phyloP scores from a whole-genome alignment of 1,284 basidiomycete species.

The Ustilago xerochloae region DNA sequence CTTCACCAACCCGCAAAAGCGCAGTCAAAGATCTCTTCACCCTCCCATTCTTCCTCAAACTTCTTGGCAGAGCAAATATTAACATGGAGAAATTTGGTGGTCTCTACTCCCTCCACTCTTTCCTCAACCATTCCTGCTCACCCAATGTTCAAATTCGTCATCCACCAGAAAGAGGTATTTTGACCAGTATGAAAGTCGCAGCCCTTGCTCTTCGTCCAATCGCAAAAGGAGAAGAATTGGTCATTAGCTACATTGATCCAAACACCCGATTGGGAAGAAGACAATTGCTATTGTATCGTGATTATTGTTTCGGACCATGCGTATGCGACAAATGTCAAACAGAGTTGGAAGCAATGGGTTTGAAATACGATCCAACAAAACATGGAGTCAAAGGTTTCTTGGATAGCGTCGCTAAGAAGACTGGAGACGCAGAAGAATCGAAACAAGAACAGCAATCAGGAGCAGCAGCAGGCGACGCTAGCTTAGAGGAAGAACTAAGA shows the following conservation, averaged over 20 bases:
- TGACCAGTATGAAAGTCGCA: slow-evolving; percentile 76
- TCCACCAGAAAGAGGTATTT: slow-evolving; percentile 73
- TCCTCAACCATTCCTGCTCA: slow-evolving; percentile 83
- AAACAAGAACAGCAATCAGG: neutral
- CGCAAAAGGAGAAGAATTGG: slow-evolving; percentile 77
- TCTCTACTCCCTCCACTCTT: slow-evolving; percentile 84
- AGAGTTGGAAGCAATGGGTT: slow-evolving; percentile 71
- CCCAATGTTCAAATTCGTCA: slow-evolving; percentile 82
- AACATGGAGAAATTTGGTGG: slow-evolving; percentile 89
- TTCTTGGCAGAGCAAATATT: slow-evolving; percentile 83
- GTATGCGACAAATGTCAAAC: slow-evolving; percentile 73
- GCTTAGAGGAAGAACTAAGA: slow-evolving; percentile 57
- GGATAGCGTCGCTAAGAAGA: slow-evolving; percentile 23
- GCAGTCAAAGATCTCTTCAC: slow-evolving; percentile 76
- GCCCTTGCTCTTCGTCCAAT: slow-evolving; percentile 78
- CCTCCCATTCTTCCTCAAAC: slow-evolving; percentile 78
- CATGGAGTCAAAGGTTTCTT: slow-evolving; percentile 28
- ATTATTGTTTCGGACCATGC: slow-evolving; percentile 69
- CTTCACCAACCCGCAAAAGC: slow-evolving; percentile 70
- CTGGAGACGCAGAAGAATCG: neutral
- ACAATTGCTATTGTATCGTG: slow-evolving; percentile 72
- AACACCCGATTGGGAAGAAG: slow-evolving; percentile 73
- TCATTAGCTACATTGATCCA: slow-evolving; percentile 81
- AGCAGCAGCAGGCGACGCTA: neutral
- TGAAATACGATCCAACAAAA: slow-evolving; percentile 20